Base-by-base conservation (phyloP, 371 early-diverging fungal species). In the Nosema granulosis region DNA sequence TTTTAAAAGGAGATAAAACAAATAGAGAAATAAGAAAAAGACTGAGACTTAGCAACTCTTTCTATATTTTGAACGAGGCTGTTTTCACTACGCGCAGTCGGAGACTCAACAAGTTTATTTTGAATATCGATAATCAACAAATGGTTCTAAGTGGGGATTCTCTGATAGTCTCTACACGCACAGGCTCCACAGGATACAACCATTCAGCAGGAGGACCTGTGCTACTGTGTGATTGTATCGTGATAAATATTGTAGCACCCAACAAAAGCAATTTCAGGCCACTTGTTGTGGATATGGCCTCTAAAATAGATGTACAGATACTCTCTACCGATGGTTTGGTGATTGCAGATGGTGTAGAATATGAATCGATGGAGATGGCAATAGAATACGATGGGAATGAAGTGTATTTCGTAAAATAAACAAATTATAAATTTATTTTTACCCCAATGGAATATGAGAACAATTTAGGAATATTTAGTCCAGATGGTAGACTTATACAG, bases 401-500 rank as follows among this genome's bases (percentile, higher is more conserved):
- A 29, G 52, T 73, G 20, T 3, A 35, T 26, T 73, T 73, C 57
- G 32, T 62, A 26, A n/a, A n/a, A n/a, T n/a, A 49, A 13, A 49
- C 50, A 49, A 13, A 49, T 49, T 49, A 6, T 11, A 18, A 56
- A 56, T 59, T 59, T 59, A 3, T 4, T 71, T 35, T 24, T 2
- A 66, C 75, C 72, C 49, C 34, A 62, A 80, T 78, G 79, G 66
- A 54, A 32, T 86, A 82, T 78, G 84, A 85, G 58, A 71, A 75
- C 68, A 94, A 95, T 63, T 88, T 96, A 76, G 96, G 97, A 58
- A 92, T 97, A 75, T 99, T 99, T 85, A 95, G 96, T 35, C 97
- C 99, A 54, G 97, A 99, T 86, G 99, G 99, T 66, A 94, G 96
- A 86, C 87, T 99, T 73, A 95, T 96, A 86, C 99, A 97, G 89